These are phyloP conservation scores for Solanum paucissectum DNA, from an alignment of 257 asterid species.

Conservation along the genomic window DNA sequence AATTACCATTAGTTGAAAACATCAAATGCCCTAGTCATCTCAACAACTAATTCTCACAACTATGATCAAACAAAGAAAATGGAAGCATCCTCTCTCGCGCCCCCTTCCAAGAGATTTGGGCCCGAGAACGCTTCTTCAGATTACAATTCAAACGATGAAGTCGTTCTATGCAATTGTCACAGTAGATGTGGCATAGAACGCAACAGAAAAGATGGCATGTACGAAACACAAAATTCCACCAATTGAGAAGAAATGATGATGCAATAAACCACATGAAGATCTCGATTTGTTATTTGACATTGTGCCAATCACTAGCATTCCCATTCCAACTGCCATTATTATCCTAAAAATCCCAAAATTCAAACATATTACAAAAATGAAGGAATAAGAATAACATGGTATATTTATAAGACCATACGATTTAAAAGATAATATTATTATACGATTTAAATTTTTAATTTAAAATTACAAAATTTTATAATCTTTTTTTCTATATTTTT, in stretches of 20 bases:
- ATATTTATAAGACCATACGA: background rate
- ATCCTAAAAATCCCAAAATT: constrained; percentile 30
- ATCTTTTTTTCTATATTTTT: background rate
- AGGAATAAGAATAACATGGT: background rate
- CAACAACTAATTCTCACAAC: background rate
- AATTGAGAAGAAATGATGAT: constrained; percentile 55
- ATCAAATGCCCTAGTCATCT: background rate
- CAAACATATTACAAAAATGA: background rate
- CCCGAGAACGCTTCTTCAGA: background rate
- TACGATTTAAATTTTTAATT: background rate
- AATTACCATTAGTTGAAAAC: background rate
- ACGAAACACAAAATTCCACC: constrained; percentile 75
- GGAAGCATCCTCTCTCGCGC: background rate
- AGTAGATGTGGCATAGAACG: constrained; percentile 50
- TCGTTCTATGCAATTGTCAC: background rate
- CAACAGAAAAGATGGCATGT: constrained; percentile 59
- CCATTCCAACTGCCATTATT: constrained; percentile 45
- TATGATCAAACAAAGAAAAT: background rate
- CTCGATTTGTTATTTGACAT: constrained; percentile 60
- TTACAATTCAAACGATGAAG: background rate
- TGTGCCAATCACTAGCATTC: constrained; percentile 68
- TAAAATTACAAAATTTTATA: background rate
- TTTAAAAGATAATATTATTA: background rate
- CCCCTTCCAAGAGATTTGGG: background rate
- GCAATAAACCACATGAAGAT: constrained; percentile 61